Conservation (phyloP, 768 basidiomycete genomes). For the Podaxis carcinomalis region DNA sequence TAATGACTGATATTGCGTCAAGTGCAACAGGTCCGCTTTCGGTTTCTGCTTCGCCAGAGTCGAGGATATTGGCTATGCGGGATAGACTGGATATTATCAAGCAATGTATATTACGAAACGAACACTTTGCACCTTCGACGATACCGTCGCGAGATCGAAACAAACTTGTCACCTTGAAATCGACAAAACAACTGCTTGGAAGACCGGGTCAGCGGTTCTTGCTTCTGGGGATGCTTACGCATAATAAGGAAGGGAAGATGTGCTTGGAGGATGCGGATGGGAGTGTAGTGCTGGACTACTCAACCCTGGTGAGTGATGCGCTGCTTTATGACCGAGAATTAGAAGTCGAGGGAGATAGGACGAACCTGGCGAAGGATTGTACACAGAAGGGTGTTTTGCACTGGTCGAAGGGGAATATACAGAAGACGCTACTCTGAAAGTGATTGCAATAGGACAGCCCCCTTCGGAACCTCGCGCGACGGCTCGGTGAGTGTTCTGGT, state of each 20-base stretch:
- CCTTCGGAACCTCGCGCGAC: conserved; percentile 88
- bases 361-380: conserved; percentile 91
- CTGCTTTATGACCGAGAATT: background rate
- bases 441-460: conserved; percentile 95
- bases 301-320: conserved; percentile 60
- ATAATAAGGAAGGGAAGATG: conserved; percentile 85
- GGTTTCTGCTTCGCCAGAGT: conserved; percentile 81
- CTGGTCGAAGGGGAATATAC: conserved; percentile 97
- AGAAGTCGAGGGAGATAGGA: conserved; percentile 36
- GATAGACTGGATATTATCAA: conserved; percentile 88
- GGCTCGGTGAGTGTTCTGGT: conserved; percentile 55
- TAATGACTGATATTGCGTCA: background rate
- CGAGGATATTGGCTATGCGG: conserved; percentile 72
- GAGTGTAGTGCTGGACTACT: conserved; percentile 81
- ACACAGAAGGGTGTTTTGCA: conserved; percentile 94
- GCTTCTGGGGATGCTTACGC: conserved; percentile 87
- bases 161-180: conserved; percentile 87
- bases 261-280: conserved; percentile 95
- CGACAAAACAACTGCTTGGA: conserved; percentile 94
- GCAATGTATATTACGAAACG: conserved; percentile 91
- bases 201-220: conserved; percentile 87
- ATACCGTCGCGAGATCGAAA: conserved; percentile 85
- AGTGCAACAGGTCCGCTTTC: conserved; percentile 56
- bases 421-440: conserved; percentile 81
- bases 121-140: conserved; percentile 96